Percentiles rank a stretch among this genome's conserved stretches.
phyloP scores from a whole-genome alignment of 768 basidiomycete species.

The Leccinum sublutescens region DNA sequence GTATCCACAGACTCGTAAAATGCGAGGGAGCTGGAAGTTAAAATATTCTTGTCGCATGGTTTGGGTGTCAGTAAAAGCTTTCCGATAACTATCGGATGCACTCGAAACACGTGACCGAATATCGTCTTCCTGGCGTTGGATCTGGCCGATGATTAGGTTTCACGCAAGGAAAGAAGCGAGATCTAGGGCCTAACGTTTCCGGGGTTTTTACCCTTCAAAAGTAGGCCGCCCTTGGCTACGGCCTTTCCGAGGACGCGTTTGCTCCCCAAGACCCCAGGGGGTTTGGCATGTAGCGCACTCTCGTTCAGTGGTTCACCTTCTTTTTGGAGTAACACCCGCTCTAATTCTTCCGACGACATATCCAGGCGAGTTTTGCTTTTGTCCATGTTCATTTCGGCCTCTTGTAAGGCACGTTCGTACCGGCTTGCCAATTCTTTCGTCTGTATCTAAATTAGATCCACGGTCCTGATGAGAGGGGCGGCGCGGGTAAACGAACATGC shows the following conservation, averaged over 20 bases:
- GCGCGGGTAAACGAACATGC: constrained; percentile 46
- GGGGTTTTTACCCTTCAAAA: constrained; percentile 91
- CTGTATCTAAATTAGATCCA: constrained; percentile 37
- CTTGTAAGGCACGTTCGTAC: constrained; percentile 85
- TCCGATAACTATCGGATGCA: constrained; percentile 86
- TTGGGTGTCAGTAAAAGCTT: constrained; percentile 83
- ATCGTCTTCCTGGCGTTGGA: constrained; percentile 94
- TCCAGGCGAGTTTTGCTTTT: constrained; percentile 89
- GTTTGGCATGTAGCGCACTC: constrained; percentile 62
- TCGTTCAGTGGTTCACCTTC: constrained; percentile 93
- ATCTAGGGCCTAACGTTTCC: constrained; percentile 56
- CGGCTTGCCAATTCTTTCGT: constrained; percentile 89
- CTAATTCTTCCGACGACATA: constrained; percentile 88
- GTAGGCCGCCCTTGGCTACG: constrained; percentile 83
- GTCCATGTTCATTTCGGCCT: constrained; percentile 82
- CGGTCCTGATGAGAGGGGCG: neutral
- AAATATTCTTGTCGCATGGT: constrained; percentile 95
- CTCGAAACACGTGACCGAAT: constrained; percentile 80
- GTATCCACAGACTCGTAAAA: constrained; percentile 71
- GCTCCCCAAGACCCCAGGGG: constrained; percentile 56
- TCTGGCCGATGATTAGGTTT: constrained; percentile 39
- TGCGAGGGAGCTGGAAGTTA: constrained; percentile 93
- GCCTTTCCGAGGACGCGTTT: constrained; percentile 89
- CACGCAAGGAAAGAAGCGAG: constrained; percentile 5
- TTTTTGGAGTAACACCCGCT: constrained; percentile 88